Evolutionary conservation across 768 basidiomycete genomes (phyloP).

Genomic region (Russula sp.): DNA sequence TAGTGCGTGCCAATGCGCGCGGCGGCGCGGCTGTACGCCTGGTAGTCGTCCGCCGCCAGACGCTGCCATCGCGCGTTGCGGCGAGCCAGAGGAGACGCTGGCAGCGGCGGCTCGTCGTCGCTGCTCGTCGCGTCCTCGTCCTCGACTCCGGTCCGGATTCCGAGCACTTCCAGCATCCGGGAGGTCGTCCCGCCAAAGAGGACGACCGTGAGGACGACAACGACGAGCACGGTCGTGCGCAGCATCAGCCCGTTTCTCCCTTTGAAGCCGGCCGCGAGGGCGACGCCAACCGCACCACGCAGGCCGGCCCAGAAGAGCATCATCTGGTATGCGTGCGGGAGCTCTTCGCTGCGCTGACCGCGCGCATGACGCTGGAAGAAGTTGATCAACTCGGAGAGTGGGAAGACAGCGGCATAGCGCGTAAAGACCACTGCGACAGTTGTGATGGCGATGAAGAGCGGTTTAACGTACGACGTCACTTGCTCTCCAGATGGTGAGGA

Average conservation of each 20-base stretch:
- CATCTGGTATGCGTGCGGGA: constrained; percentile 98
- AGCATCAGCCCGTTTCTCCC: constrained; percentile 90
- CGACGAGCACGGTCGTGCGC: constrained; percentile 88
- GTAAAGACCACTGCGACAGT: constrained; percentile 91
- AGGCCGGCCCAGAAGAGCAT: constrained; percentile 99
- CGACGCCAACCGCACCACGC: constrained; percentile 95
- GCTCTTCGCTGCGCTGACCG: constrained; percentile 80
- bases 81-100: not conserved
- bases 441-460: constrained; percentile 88
- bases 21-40: constrained; percentile 29
- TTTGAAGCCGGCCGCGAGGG: constrained; percentile 91
- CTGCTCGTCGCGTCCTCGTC: constrained; percentile 67
- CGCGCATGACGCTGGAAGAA: constrained; percentile 78
- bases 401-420: constrained; percentile 93
- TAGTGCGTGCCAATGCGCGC: constrained; percentile 55
- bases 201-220: constrained; percentile 91
- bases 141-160: constrained; percentile 90
- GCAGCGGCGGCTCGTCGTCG: constrained; percentile 35
- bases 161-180: constrained; percentile 94
- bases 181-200: constrained; percentile 97
- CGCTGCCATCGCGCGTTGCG: constrained; percentile 18
- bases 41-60: constrained; percentile 22
- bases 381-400: constrained; percentile 91
- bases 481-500: constrained; percentile 68
- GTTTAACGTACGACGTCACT: constrained; percentile 84